Base-by-base conservation (phyloP, 257 asterid genomes). In the Prunella vulgaris region DNA sequence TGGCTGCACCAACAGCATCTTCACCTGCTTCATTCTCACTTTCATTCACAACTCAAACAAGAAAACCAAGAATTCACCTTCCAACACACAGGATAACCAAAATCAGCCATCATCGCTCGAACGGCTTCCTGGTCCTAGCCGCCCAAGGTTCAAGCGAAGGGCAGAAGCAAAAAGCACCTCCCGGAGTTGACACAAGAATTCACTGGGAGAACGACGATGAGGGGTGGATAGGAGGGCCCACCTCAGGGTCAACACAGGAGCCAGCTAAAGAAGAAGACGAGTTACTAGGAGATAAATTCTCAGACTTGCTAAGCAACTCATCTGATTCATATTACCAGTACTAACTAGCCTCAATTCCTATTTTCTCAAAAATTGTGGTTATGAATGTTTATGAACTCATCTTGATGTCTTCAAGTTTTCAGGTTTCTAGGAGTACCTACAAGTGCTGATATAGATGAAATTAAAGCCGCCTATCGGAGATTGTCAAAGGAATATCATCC, bases 131-230 rank as follows among this genome's bases (percentile, higher is more conserved):
- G 2, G 78, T 78, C 46, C 58, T 30, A 44, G 89, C 94, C 8
- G 75, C 72, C 37, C 84, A 83, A 66, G 87, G 84, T 24, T 66
- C 93, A 3, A 57, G 70, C 48, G 58, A 68, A 17, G 68, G 68
- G 28, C 81, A 80, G 70, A 82, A 67, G 33, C 83, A 79, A 74
- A 80, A 67, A 44, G 88, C 89, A 10, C 85, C 95, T 27, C 97
- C 93, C 0, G 95, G 91, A 21, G 88, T 85, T 25, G 96, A 93
- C 61, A 90, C 98, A 4, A 77, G 98, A 77, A 90, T 93, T 73
- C 97, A 88, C 28, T 90, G 97, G 97, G 95, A 86, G 78, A 88
- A 75, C 32, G 96, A 93, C 25, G 95, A 93, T 3, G 98, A 90
- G 56, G 97, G 98, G 4, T 93, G 98, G 98, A 52, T 90, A 60